These are phyloP conservation scores for Podaxis sp. DNA, from an alignment of 768 basidiomycete species.

Conservation along the genomic window DNA sequence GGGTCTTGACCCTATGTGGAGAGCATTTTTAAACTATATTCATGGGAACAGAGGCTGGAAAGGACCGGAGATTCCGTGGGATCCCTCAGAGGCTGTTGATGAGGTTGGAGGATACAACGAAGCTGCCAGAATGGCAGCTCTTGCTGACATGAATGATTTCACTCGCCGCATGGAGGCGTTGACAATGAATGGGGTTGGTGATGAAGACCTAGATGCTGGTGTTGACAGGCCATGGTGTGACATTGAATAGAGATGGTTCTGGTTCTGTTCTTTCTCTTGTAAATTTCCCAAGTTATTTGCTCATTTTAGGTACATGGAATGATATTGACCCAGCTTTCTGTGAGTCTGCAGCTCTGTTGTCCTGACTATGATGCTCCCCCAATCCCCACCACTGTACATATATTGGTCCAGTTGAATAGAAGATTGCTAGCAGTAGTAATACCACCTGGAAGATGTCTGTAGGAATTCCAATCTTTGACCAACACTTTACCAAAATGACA, in stretches of 20 bases:
- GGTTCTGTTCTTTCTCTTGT: too few species aligned
- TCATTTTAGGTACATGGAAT: too few species aligned
- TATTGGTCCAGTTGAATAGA: too few species aligned
- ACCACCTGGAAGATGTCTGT: too few species aligned
- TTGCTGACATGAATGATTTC: slow-evolving; percentile 44
- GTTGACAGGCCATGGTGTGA: slow-evolving; percentile 45
- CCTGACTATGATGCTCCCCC: too few species aligned
- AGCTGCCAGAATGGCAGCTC: slow-evolving; percentile 29
- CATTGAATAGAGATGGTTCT: slow-evolving; percentile 29
- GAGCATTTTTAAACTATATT: slow-evolving; percentile 56
- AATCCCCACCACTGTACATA: too few species aligned
- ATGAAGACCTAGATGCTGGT: slow-evolving; percentile 33
- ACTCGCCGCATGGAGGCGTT: slow-evolving; percentile 33
- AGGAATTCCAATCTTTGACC: too few species aligned
- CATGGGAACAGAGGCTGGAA: slow-evolving; percentile 53
- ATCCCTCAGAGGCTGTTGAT: slow-evolving; percentile 38
- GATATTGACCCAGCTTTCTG: too few species aligned
- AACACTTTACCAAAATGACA: too few species aligned
- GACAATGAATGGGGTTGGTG: slow-evolving; percentile 25
- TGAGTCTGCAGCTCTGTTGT: too few species aligned
- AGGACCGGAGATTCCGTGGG: slow-evolving; percentile 52
- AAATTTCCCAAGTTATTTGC: too few species aligned
- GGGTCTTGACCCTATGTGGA: slow-evolving; percentile 62
- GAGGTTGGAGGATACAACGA: slow-evolving; percentile 41
- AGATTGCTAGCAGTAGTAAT: too few species aligned